Base-by-base conservation (phyloP, 1,284 basidiomycete genomes). In the Pseudozyma sp. region DNA sequence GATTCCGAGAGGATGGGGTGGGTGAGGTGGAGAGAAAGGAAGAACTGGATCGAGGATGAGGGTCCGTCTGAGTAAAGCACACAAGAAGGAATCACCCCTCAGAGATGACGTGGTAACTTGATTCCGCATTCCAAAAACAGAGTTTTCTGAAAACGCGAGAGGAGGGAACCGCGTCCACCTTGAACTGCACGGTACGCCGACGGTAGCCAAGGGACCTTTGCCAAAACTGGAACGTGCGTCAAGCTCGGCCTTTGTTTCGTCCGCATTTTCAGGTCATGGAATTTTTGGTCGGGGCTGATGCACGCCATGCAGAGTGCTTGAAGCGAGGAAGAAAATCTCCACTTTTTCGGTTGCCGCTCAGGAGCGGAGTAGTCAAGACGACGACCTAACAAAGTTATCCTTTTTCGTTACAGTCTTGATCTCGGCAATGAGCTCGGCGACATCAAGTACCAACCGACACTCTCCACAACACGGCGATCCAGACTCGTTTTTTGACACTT, bases 171-270 rank as follows among this genome's bases (percentile, higher is more conserved):
- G 24, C 7, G 19, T 14, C 42, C 39, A 40, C 8, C 30, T 35
- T 44, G 49, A 40, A 8, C 31, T 5, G n/a, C 35, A 29, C 11
- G 0, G 8, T 37, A 9, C 8, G 35, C 14, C 10, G 35, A 37
- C 14, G 14, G 35, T 37, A 9, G 35, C 35, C 35, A 10, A 9
- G 35, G 35, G 35, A 37, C 14, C 14, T 37, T 14, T 14, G 35
- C n/a, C 13, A 47, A 57, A 68, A 54, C 50, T 68, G 66, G 66
- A 68, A 68, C 66, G 66, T 68, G 66, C 66, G 52, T 55, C 51
- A 8, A 63, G 33, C 14, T 40, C 59, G 55, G 58, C 57, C 54
- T 68, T 55, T 68, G 66, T 59, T 68, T 68, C 52, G 66, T 53
- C 47, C 62, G 54, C 55, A 29, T 37, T 44, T 53, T 48, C 14